These are phyloP conservation scores for Phaseolus coccineus DNA, from an alignment of 331 rosid species.

Conservation along the genomic window DNA sequence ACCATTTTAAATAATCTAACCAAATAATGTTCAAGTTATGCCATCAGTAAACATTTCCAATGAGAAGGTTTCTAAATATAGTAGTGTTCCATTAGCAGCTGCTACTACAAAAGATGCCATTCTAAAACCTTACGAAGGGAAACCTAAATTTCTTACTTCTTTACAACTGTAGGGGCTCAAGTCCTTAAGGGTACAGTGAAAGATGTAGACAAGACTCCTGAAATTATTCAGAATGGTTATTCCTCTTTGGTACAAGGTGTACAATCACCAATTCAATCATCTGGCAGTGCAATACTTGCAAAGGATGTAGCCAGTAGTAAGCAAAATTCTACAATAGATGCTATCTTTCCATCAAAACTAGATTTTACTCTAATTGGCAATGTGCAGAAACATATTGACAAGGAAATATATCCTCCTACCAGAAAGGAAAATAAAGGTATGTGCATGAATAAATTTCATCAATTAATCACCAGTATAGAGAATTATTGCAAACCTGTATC, in stretches of 20 bases:
- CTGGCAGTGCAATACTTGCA: slow-evolving; percentile 27
- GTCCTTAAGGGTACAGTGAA: slow-evolving; percentile 14
- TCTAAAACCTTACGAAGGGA: slow-evolving; percentile 29
- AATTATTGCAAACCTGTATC: neutral
- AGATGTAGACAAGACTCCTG: slow-evolving; percentile 28
- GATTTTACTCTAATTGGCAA: slow-evolving; percentile 11
- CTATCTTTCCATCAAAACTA: slow-evolving; percentile 24
- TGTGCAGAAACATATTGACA: slow-evolving; percentile 13
- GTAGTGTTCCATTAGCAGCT: slow-evolving; percentile 24
- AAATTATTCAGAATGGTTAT: slow-evolving; percentile 21
- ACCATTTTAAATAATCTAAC: slow-evolving; percentile 21
- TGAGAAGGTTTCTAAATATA: slow-evolving; percentile 20
- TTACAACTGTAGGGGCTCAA: slow-evolving; percentile 20
- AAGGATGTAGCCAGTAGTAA: slow-evolving; percentile 32
- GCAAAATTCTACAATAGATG: slow-evolving; percentile 30
- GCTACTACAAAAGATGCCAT: slow-evolving; percentile 39
- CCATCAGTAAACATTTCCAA: slow-evolving; percentile 32
- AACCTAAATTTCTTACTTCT: slow-evolving; percentile 32
- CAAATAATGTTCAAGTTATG: slow-evolving; percentile 35
- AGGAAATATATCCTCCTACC: slow-evolving; percentile 4
- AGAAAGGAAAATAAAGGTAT: slow-evolving; percentile 36
- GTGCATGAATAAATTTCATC: slow-evolving; percentile 25
- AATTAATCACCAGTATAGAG: slow-evolving; percentile 10
- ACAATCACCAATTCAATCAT: slow-evolving; percentile 30
- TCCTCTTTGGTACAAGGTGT: slow-evolving; percentile 35